Conservation (phyloP, 2,329 filamentous ascomycete species). For the Decorospora gaudefroyi region DNA sequence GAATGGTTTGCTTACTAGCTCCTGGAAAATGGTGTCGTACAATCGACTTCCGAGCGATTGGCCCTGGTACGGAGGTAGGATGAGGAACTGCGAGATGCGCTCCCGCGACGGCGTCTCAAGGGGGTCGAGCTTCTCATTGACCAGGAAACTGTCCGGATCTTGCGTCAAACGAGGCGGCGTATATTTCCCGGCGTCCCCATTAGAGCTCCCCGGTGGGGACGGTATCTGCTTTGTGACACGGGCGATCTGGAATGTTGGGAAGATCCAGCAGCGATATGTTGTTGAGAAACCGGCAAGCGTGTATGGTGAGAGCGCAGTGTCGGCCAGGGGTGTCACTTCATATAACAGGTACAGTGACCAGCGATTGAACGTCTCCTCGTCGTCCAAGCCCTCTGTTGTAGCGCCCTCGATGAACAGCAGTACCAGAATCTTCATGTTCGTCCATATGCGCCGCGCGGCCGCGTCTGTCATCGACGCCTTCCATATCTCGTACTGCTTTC, state of each 20-base stretch:
- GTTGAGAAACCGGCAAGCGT: slow-evolving; percentile 88
- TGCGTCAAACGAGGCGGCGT: slow-evolving; percentile 32
- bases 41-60: slow-evolving; percentile 78
- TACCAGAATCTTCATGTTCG: slow-evolving; percentile 80
- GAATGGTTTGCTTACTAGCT: slow-evolving; percentile 68
- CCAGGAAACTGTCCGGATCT: slow-evolving; percentile 38
- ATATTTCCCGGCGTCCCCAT: slow-evolving; percentile 50
- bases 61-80: slow-evolving; percentile 84
- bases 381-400: slow-evolving; percentile 71
- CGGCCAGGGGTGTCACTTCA: slow-evolving; percentile 41
- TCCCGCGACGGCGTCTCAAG: slow-evolving; percentile 73
- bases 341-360: slow-evolving; percentile 89
- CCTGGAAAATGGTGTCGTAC: slow-evolving; percentile 77
- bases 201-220: slow-evolving; percentile 34
- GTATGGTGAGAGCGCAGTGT: slow-evolving; percentile 56
- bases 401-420: slow-evolving; percentile 93
- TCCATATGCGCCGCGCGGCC: slow-evolving; percentile 70
- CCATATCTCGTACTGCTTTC: slow-evolving; percentile 81
- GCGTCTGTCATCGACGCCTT: slow-evolving; percentile 72
- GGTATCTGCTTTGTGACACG: slow-evolving; percentile 44
- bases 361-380: slow-evolving; percentile 71
- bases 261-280: slow-evolving; percentile 81
- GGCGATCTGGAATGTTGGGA: slow-evolving; percentile 54
- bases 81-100: slow-evolving; percentile 89
- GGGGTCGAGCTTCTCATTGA: slow-evolving; percentile 49